Evolutionary conservation across 75 land plant species (phyloP), one percentile per base, ranked within the genome.

Genomic region (Pinus taeda): DNA sequence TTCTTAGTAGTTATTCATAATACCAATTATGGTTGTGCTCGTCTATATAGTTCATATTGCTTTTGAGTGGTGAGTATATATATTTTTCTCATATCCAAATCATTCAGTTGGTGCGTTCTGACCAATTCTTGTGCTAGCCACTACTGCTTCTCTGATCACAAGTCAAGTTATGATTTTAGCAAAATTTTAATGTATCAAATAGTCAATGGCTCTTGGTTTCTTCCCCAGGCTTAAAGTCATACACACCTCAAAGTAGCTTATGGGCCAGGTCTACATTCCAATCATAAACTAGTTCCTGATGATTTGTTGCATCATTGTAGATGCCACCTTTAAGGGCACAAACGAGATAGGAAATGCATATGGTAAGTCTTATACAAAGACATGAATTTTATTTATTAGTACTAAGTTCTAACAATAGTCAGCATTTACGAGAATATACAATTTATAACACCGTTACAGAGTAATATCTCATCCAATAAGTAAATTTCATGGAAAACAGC

Each of bases 241-340:
- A 59, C 95, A 94, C 75, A 94, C 97, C 9, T 94, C 97, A 56
- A 81, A 84, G 76, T 86, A 84, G 66, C 88, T 87, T 65, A 90
- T 90, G 90, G 97, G 95, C 21, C 97, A 94, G 62, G 91, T 94
- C 55, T 94, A 94, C 83, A 94, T 94, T 60, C 97, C 97, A n/a
- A 89, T 93, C 18, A 81, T 92, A 17, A 94, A 90, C 77, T 94
- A 88, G 88, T 87, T 87, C 84, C 83, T 94, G 83, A 82, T 92
- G 81, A 84, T 81, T 0, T 57, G 85, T 42, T 90, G 90, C 56
- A 49, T 94, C 21, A 70, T 87, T 21, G 73, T 92, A 29, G 92
- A 85, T 59, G 79, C 81, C 77, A 75, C 78, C 67, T 86, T 92
- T 59, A 80, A 80, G 76, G 88, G 88, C 83, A 92, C 88, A 29